Percentiles rank a stretch among this genome's conserved stretches.
Evolutionary conservation across 2,329 filamentous ascomycete genomes (phyloP).

Genomic region (Colletotrichum navitas): DNA sequence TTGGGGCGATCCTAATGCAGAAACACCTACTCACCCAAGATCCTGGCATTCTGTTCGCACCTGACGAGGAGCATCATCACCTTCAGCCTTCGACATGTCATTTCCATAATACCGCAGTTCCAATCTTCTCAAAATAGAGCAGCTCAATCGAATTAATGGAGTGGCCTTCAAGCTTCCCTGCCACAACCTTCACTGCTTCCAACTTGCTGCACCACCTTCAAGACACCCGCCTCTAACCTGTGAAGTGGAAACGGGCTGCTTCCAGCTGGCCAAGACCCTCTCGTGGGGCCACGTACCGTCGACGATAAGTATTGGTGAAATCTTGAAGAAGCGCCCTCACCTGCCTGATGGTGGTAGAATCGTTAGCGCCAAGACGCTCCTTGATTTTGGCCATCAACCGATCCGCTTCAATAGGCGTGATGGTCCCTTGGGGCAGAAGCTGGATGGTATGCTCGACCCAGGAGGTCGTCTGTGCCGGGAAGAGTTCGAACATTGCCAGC

Average conservation of each 20-base stretch:
- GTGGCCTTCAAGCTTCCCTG: background rate
- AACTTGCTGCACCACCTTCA: background rate
- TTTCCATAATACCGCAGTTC: background rate
- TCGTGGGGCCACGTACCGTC: constrained; percentile 93
- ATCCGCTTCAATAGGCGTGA: constrained; percentile 84
- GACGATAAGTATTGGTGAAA: constrained; percentile 94
- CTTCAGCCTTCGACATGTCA: background rate
- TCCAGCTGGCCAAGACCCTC: constrained; percentile 91
- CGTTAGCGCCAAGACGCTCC: constrained; percentile 78
- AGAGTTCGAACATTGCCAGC: constrained; percentile 86
- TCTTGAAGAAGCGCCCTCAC: constrained; percentile 91
- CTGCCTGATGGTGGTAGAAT: constrained; percentile 73
- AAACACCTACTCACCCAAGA: background rate
- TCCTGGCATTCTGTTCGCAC: background rate
- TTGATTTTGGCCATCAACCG: constrained; percentile 84
- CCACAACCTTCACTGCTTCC: background rate
- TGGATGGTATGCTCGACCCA: constrained; percentile 90
- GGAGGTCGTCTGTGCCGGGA: constrained; percentile 80
- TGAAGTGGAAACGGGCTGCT: constrained; percentile 87
- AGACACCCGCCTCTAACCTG: constrained; percentile 15
- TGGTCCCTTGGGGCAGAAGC: constrained; percentile 84
- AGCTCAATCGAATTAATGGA: background rate
- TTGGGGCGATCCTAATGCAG: background rate
- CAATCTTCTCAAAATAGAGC: background rate
- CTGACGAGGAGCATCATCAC: background rate